Base-by-base conservation (phyloP, 1,284 basidiomycete species). In the Tilletiaria anomala region DNA sequence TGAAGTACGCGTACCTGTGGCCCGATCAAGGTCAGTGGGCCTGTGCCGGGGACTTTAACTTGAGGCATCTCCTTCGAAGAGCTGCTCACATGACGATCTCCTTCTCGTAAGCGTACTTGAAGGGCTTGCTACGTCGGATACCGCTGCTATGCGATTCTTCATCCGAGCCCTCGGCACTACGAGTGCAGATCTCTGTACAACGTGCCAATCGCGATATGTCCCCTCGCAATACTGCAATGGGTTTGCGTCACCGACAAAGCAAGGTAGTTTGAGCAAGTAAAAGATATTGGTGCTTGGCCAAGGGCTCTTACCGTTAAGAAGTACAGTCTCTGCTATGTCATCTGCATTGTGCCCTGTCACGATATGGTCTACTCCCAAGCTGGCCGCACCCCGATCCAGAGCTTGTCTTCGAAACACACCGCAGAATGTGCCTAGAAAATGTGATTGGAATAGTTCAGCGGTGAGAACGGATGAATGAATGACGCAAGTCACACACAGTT, bases 281-380 rank as follows among this genome's bases (percentile, higher is more conserved):
- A n/a, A n/a, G n/a, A n/a, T n/a, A n/a, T n/a, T n/a, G n/a, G n/a
- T n/a, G n/a, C n/a, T n/a, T n/a, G n/a, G n/a, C n/a, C n/a, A n/a
- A n/a, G n/a, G n/a, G n/a, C n/a, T 71, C 81, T 53, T 44, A 89
- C 88, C 85, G 62, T 99, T 99, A 91, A 99, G 97, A 14, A 99
- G 70, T 0, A 99, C 83, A 0, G 91, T 99, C 71, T 99, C 91
- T 6, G 91, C 91, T 35, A 97, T 89, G 68, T 99, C 91, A 60
- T 99, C 91, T 23, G 91, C 91, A 65, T 99, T 99, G 69, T 99
- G 91, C 0, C 91, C 91, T 0, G 91, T 99, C 2, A 99, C 89
- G 48, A 99, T 96, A 63, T 99, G 93, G 57, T 96, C 88, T 6
- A 97, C 88, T 21, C 78, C 75, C 23, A 99, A 72, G 59, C 80